A percentile compares a stretch with the other conserved stretches of the same genome.
Evolutionary conservation across 2,329 filamentous ascomycete species (phyloP).

Genomic region (Talaromyces islandicus): DNA sequence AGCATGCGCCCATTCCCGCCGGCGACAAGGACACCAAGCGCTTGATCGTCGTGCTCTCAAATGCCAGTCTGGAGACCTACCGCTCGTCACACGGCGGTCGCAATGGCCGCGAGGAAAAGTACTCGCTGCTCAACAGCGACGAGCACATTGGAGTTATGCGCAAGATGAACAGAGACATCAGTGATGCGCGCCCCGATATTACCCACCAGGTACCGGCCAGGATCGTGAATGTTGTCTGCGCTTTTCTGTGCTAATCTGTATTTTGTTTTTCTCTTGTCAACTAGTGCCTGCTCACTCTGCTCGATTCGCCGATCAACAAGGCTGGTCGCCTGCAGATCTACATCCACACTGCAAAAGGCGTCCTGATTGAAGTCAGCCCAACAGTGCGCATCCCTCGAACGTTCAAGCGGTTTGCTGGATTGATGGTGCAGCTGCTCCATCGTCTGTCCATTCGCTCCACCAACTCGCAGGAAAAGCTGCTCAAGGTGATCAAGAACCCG

Average conservation of each 20-base stretch:
- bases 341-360: constrained; percentile 95
- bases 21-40: constrained; percentile 87
- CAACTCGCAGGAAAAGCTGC: constrained; percentile 92
- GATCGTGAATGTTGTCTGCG: constrained; percentile 5
- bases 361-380: constrained; percentile 96
- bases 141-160: constrained; percentile 99
- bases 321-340: constrained; percentile 96
- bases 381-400: constrained; percentile 95
- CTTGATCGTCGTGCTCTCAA: constrained; percentile 91
- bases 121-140: constrained; percentile 95
- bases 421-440: constrained; percentile 98
- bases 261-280: neutral
- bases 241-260: constrained; percentile 12
- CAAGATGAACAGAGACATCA: constrained; percentile 99
- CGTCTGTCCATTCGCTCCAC: constrained; percentile 93
- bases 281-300: constrained; percentile 90
- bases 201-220: constrained; percentile 75
- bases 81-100: constrained; percentile 72
- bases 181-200: constrained; percentile 94
- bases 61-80: constrained; percentile 96
- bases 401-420: constrained; percentile 95
- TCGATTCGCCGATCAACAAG: constrained; percentile 98
- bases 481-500: constrained; percentile 96
- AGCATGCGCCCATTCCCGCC: constrained; percentile 74
- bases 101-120: constrained; percentile 78